phyloP scores from a whole-genome alignment of 2,329 filamentous ascomycete genomes.

The Gaeumannomyces tritici region DNA sequence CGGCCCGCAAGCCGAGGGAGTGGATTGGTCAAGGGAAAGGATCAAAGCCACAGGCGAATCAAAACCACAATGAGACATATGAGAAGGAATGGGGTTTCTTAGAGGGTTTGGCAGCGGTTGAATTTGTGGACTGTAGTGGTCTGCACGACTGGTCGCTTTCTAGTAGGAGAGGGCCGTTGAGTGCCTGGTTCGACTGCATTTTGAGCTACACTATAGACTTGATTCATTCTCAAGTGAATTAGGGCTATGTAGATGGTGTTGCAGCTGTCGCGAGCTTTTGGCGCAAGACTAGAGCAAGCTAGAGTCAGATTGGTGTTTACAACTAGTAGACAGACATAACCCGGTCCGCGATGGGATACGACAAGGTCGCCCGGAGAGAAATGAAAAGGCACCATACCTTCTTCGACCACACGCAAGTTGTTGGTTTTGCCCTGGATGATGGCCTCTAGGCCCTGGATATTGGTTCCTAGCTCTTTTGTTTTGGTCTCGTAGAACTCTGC shows the following conservation, averaged over 20 bases:
- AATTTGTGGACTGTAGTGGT: too few species aligned
- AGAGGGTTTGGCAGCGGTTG: too few species aligned
- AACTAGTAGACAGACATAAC: background rate
- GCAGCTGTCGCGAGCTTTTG: conserved; percentile 21
- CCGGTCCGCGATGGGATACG: background rate
- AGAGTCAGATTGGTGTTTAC: background rate
- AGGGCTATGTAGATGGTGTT: conserved; percentile 1
- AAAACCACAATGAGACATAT: background rate
- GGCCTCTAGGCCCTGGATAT: conserved; percentile 45
- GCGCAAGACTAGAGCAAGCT: conserved; percentile 21
- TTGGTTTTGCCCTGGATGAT: conserved; percentile 65
- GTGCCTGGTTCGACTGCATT: background rate
- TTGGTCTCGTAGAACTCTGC: conserved; percentile 48
- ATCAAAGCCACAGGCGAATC: background rate
- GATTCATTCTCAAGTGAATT: conserved; percentile 9
- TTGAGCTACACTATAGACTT: background rate
- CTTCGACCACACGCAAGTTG: conserved; percentile 80
- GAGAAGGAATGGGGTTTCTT: background rate
- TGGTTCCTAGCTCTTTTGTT: conserved; percentile 40
- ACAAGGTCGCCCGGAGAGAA: background rate
- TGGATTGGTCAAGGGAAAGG: background rate
- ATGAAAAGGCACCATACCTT: conserved; percentile 42
- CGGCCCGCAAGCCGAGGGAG: background rate
- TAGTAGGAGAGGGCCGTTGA: too few species aligned
- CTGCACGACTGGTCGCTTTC: too few species aligned